Conservation (phyloP, 148 eudicot species). For the Linanthus parryae region DNA sequence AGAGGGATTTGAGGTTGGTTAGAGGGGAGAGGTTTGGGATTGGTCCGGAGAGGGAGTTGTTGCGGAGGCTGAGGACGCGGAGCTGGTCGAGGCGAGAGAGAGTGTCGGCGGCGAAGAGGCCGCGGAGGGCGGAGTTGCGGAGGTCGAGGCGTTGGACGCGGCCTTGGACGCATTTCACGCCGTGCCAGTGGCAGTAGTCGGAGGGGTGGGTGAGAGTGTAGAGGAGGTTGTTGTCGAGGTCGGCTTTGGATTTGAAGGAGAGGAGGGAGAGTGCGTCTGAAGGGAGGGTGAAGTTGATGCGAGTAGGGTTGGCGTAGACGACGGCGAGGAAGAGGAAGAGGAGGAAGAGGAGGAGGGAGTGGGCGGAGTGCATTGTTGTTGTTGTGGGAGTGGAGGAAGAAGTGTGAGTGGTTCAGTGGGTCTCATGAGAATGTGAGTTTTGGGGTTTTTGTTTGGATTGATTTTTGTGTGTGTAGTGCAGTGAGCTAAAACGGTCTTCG, state of each 20-base stretch:
- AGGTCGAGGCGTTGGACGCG: conserved; percentile 49
- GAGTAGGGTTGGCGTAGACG: conserved; percentile 7
- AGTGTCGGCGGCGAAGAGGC: conserved; percentile 44
- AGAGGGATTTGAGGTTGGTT: conserved; percentile 43
- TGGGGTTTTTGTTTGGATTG: background rate
- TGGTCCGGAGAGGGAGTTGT: conserved; percentile 71
- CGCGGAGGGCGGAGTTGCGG: conserved; percentile 33
- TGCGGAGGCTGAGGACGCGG: conserved; percentile 52
- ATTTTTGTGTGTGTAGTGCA: background rate
- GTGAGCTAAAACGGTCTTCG: background rate
- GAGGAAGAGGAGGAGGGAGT: conserved; percentile 6
- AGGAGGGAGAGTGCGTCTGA: conserved; percentile 42
- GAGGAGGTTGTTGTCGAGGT: conserved; percentile 38
- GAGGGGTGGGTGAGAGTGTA: conserved; percentile 35
- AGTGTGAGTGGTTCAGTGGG: background rate
- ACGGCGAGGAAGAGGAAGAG: conserved; percentile 7
- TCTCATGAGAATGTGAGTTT: background rate
- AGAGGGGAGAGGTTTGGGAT: conserved; percentile 56
- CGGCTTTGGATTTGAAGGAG: conserved; percentile 40
- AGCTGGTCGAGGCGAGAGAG: conserved; percentile 53
- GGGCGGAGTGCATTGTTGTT: background rate
- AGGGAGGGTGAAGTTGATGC: conserved; percentile 9
- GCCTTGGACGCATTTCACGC: conserved; percentile 60
- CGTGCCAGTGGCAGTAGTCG: conserved; percentile 56
- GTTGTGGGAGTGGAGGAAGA: background rate